These are phyloP conservation scores for Samsoniella hepiali DNA, from an alignment of 2,329 filamentous ascomycete species.

Conservation along the genomic window DNA sequence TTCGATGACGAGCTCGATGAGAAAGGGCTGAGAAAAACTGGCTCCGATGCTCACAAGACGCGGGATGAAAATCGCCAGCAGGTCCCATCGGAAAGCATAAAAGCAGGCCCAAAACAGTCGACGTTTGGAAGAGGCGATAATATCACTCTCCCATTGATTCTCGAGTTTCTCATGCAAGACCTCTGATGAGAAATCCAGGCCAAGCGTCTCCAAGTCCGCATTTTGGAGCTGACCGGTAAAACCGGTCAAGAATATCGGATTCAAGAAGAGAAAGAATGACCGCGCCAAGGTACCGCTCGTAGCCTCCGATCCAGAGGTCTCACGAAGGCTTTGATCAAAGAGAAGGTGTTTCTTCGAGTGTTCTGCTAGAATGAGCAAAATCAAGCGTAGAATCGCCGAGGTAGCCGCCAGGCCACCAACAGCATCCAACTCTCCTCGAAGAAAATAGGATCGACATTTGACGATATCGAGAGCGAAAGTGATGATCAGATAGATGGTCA, in stretches of 20 bases:
- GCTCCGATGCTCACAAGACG: background rate
- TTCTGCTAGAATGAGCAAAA: constrained; percentile 32
- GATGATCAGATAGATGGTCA: constrained; percentile 32
- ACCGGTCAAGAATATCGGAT: background rate
- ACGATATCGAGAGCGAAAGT: constrained; percentile 34
- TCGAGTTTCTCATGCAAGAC: background rate
- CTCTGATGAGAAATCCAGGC: background rate
- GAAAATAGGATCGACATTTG: constrained; percentile 32
- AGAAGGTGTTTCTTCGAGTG: constrained; percentile 25
- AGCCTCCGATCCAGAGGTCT: background rate
- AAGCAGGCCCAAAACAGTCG: background rate
- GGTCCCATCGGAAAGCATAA: background rate
- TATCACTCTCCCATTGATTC: background rate
- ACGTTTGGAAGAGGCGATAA: too few relatives aligned
- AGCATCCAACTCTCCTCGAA: constrained; percentile 24
- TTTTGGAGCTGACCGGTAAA: background rate
- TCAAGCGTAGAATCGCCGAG: constrained; percentile 26
- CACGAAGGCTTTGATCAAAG: background rate
- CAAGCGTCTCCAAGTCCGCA: background rate
- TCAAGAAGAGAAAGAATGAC: background rate
- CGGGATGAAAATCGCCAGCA: background rate
- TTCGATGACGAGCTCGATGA: background rate
- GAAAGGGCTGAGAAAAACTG: background rate
- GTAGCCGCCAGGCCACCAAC: constrained; percentile 25
- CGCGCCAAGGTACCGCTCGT: background rate